Evolutionary conservation across 116 monocot genomes (phyloP).

Genomic region (Posidonia oceanica): DNA sequence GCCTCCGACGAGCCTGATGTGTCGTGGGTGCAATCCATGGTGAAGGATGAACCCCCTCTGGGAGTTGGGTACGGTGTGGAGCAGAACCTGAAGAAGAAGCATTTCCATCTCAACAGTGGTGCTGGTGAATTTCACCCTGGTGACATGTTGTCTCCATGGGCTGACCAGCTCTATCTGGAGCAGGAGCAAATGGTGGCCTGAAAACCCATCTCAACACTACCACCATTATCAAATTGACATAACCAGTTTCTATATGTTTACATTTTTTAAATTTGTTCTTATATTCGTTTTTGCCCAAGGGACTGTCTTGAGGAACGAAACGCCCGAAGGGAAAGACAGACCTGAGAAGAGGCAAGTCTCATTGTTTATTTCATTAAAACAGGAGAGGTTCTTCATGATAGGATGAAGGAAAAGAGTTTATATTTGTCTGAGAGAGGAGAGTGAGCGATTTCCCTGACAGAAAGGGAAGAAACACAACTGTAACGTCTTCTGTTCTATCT

Average conservation of each 20-base stretch:
- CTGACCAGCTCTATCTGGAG: constrained; percentile 19
- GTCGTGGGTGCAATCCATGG: constrained; percentile 28
- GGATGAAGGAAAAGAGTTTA: too few relatives aligned
- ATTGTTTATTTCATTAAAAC: neutral
- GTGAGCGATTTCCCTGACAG: too few relatives aligned
- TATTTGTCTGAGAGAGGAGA: too few relatives aligned
- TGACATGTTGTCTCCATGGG: constrained; percentile 14
- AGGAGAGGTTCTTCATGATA: too few relatives aligned
- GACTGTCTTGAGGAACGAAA: too few relatives aligned
- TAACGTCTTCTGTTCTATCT: too few relatives aligned
- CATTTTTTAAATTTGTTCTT: neutral
- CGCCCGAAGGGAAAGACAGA: too few relatives aligned
- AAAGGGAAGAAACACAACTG: too few relatives aligned
- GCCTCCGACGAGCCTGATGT: constrained; percentile 14
- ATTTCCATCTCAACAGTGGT: constrained; percentile 4
- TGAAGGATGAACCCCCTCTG: constrained; percentile 7
- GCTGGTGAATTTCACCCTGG: constrained; percentile 11
- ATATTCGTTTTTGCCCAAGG: too few relatives aligned
- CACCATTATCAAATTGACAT: neutral
- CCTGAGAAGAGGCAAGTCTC: neutral
- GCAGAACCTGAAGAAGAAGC: neutral
- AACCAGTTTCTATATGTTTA: neutral
- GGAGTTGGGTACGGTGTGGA: neutral
- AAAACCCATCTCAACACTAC: neutral
- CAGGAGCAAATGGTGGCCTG: constrained; percentile 29